Evolutionary conservation across 2,329 filamentous ascomycete species (phyloP), one percentile per base, ranked within the genome.

Genomic region (Colletotrichum melonis): DNA sequence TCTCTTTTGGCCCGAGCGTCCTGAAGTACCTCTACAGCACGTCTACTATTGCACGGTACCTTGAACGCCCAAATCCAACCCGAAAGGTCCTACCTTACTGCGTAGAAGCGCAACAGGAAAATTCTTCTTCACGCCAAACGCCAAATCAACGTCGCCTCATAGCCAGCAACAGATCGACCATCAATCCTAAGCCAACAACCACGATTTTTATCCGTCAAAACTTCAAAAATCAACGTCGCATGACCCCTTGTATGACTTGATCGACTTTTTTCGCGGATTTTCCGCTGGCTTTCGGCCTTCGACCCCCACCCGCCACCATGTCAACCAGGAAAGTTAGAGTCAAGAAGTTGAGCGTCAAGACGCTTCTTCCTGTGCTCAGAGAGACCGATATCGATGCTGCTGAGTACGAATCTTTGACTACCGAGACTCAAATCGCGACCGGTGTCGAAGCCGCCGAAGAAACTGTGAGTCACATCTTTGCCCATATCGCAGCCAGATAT

Each of bases 361-460:
- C 95, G 82, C 92, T 92, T 79, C 92, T 98, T 81, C 92, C 92
- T 74, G 92, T 99, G 79, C 90, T 98, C 80, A 91, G 93, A 83
- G 96, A 98, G 86, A 90, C 95, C 84, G 94, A 98, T 82, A 93
- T 98, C 85, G 95, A 98, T 81, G 89, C 93, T 81, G 90, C 88
- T 80, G 91, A 95, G 84, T 97, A 98, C 84, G 94, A 97, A 85
- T 91, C 94, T 79, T 92, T 96, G 82, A 93, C 93, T 78, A 93
- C 93, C 82, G 89, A 94, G 90, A 87, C 91, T 88, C 86, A 94
- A 92, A 95, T 98, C 82, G 95, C 97, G 82, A 98, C 95, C 77
- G 97, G 97, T 84, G 97, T 99, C 79, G 97, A 99, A 85, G 95
- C 97, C 82, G 94, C 92, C 76, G 97, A 99, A 86, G 95, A 98